Evolutionary conservation across 2,329 filamentous ascomycete species (phyloP).

Genomic region (Diplodia intermedia): DNA sequence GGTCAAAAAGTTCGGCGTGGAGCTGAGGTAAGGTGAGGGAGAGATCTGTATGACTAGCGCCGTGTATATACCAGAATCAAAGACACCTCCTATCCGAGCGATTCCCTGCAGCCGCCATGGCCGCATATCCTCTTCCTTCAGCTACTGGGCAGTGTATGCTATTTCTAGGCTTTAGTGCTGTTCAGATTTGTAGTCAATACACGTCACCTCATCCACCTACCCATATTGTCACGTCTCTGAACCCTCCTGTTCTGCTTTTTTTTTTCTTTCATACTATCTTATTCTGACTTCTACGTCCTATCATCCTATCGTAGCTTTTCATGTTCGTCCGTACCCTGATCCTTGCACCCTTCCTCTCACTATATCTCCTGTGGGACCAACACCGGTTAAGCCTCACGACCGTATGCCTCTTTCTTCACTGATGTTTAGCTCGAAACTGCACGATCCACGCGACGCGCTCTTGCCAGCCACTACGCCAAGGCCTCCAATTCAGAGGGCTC

Average conservation of each 20-base stretch:
- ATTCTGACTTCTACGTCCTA: neutral
- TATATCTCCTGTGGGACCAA: neutral
- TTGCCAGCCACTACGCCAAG: neutral
- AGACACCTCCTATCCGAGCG: neutral
- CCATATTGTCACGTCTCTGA: neutral
- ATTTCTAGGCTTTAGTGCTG: too few species aligned
- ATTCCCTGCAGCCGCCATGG: neutral
- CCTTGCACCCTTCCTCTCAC: neutral
- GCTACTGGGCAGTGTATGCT: too few species aligned
- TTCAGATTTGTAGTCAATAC: neutral
- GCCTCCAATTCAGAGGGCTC: neutral
- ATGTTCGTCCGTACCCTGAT: neutral
- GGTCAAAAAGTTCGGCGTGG: conserved; percentile 75
- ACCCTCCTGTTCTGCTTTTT: neutral
- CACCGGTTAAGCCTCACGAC: too few species aligned
- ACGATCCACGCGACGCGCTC: neutral
- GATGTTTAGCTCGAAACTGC: neutral
- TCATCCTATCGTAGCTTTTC: neutral
- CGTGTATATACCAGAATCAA: conserved; percentile 10
- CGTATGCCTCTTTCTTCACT: neutral
- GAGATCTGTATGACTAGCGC: conserved; percentile 1
- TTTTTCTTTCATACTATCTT: neutral
- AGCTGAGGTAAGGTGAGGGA: conserved; percentile 66
- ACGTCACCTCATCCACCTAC: neutral
- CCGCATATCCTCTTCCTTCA: too few species aligned